phyloP scores from a whole-genome alignment of 306 rosid species.

The Vigna trinervia region DNA sequence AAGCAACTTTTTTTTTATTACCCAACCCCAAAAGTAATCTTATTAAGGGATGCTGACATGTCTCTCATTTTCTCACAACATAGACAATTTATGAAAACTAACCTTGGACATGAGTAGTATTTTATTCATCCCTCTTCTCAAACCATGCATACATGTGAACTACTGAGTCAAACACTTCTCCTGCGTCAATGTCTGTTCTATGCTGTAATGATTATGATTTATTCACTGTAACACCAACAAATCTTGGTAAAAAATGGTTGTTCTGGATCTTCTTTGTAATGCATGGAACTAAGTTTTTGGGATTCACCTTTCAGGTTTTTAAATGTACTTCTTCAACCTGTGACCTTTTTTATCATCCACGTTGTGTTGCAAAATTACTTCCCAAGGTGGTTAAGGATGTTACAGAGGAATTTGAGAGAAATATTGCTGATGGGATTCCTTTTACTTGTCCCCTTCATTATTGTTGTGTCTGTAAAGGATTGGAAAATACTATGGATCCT shows the following conservation, averaged over 20 bases:
- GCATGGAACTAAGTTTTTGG: conserved; percentile 43
- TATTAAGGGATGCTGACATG: no score
- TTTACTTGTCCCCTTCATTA: conserved; percentile 84
- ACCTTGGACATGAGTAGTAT: neutral
- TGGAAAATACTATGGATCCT: conserved; percentile 64
- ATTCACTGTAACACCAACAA: neutral
- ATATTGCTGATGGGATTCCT: conserved; percentile 61
- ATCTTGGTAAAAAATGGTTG: neutral
- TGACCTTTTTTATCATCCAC: conserved; percentile 85
- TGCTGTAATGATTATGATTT: neutral
- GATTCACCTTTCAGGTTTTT: conserved; percentile 64
- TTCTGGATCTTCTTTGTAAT: neutral
- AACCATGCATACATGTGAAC: neutral
- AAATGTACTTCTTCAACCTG: conserved; percentile 78
- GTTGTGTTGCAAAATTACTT: conserved; percentile 69
- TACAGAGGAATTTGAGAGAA: conserved; percentile 64
- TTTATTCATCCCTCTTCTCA: neutral
- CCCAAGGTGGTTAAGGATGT: conserved; percentile 51
- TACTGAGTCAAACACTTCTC: neutral
- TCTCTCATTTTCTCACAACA: neutral
- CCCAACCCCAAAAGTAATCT: no score
- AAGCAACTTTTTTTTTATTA: neutral
- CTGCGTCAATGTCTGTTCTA: neutral
- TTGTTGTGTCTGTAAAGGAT: conserved; percentile 78
- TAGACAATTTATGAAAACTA: neutral